Evolutionary conservation across 345 rosid species (phyloP), one percentile per base, ranked within the genome.

Genomic region (Psidium guajava): DNA sequence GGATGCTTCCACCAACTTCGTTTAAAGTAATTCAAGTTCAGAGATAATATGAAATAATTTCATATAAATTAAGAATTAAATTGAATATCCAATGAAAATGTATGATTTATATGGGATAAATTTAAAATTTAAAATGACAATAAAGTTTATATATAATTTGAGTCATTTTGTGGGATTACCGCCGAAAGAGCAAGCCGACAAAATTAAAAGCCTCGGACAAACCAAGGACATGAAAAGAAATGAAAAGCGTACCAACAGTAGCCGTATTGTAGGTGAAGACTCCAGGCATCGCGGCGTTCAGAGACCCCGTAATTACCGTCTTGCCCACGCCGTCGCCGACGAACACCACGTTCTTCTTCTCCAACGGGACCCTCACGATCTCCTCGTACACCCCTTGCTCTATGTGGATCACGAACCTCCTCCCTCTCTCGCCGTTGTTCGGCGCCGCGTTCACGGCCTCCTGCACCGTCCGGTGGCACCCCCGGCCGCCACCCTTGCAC

Each of bases 401-500:
- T 22, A 95, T 95, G 50, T 82, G 85, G 24, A 97, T 92, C 86
- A 95, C 99, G 40, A 92, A 95, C 84, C 83, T 91, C 28, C 81
- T 77, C 1, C 12, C 47, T 22, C n/a, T 42, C 81, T 6, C 24
- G 32, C 53, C 84, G 77, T 91, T 93, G 80, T 92, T 91, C 50
- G 98, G 98, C 24, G 98, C 96, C 18, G 94, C 93, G 47, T 95
- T 88, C 8, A 97, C 98, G 64, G 98, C 99, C 5, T 89, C 98
- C 86, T 94, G 97, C 84, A 97, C 94, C 88, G 92, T 92, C 86
- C 89, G 89, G 88, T 92, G 93, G 56, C 89, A 49, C 53, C 92
- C 88, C 49, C 81, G 87, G 8, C 89, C 85, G 9, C 89, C 91
- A 85, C 55, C 91, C 88, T 91, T 90, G 69, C 99, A 94, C 83